Evolutionary conservation across 768 basidiomycete genomes (phyloP).

Genomic region (Kwoniella botswanensis): DNA sequence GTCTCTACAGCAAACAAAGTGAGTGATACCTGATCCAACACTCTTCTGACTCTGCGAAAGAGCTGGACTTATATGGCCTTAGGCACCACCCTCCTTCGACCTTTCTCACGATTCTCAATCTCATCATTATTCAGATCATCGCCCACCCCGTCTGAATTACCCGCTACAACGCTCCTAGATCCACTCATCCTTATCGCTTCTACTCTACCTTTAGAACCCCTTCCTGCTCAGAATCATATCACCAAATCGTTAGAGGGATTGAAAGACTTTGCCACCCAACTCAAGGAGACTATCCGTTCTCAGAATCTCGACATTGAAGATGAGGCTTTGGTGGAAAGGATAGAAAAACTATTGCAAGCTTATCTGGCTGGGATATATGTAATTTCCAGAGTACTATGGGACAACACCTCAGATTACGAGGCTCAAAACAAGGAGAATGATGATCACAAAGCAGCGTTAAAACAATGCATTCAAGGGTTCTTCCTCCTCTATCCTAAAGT

Average conservation of each 20-base stretch:
- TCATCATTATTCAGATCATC: slow-evolving; percentile 17
- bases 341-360: neutral
- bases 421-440: neutral
- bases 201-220: neutral
- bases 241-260: slow-evolving; percentile 13
- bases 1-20: slow-evolving; percentile 12
- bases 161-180: slow-evolving; percentile 2
- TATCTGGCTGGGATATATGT: slow-evolving; percentile 12
- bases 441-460: neutral
- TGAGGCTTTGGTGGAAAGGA: neutral
- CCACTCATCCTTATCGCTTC: neutral
- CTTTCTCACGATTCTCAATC: slow-evolving; percentile 10
- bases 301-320: neutral
- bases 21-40: slow-evolving; percentile 1
- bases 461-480: slow-evolving; percentile 5
- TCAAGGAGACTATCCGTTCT: slow-evolving; percentile 4
- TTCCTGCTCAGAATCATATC: neutral
- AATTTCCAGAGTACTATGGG: slow-evolving; percentile 1
- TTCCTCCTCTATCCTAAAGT: neutral
- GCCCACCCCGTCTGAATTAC: neutral
- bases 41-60: slow-evolving; percentile 1
- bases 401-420: neutral
- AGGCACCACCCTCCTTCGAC: slow-evolving; percentile 12
- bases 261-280: slow-evolving; percentile 13
- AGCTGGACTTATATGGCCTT: too few relatives aligned